Evolutionary conservation across 441 rosid genomes (phyloP).

Genomic region (Adansonia gregorii): DNA sequence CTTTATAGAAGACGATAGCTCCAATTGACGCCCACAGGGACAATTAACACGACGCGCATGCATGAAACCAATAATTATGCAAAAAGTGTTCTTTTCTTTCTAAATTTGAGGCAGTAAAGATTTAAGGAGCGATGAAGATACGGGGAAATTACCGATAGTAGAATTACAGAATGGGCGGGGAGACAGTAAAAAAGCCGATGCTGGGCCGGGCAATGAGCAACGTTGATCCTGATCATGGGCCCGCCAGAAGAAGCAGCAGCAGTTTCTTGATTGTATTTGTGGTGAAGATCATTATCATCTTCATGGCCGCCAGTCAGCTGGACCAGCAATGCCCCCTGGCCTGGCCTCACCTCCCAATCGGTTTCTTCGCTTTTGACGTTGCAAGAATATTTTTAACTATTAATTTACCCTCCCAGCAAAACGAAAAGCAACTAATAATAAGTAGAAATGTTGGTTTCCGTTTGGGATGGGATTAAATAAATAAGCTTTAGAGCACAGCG

Average conservation of each 20-base stretch:
- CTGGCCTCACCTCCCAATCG: constrained; percentile 47
- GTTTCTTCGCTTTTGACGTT: constrained; percentile 27
- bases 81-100: background rate
- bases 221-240: constrained; percentile 45
- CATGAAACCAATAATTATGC: constrained; percentile 11
- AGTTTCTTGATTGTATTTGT: constrained; percentile 22
- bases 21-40: constrained; percentile 1
- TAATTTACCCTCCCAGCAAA: background rate
- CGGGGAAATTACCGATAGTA: constrained; percentile 58
- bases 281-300: constrained; percentile 23
- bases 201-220: constrained; percentile 52
- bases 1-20: background rate
- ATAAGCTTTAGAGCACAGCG: background rate
- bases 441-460: background rate
- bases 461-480: background rate
- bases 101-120: background rate
- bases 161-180: constrained; percentile 41
- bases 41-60: constrained; percentile 8
- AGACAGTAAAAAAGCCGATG: constrained; percentile 44
- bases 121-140: background rate
- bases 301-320: constrained; percentile 49
- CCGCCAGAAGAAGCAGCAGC: constrained; percentile 32
- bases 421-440: background rate
- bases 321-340: constrained; percentile 59
- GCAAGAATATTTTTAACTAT: background rate